These are phyloP conservation scores for Osmanthus fragrans DNA, from an alignment of 257 asterid genomes.

Conservation along the genomic window DNA sequence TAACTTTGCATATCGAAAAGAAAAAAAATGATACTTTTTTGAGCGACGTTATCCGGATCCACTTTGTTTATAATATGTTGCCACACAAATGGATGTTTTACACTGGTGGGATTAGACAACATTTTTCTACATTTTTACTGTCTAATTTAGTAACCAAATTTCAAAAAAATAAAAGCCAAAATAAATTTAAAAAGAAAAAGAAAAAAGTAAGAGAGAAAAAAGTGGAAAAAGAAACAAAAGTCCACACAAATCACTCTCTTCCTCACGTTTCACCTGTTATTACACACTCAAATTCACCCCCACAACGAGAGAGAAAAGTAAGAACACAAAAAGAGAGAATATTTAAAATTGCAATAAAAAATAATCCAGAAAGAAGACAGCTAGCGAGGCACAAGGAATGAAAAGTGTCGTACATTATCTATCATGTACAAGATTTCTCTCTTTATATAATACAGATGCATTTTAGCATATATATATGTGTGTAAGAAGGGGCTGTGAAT, in stretches of 20 bases:
- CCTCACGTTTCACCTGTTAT: neutral
- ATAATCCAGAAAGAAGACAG: slow-evolving; percentile 5
- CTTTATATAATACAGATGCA: neutral
- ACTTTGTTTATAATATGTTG: too few relatives aligned
- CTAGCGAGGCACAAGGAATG: slow-evolving; percentile 17
- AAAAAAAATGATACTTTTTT: too few relatives aligned
- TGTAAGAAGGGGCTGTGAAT: neutral
- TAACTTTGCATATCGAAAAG: too few relatives aligned
- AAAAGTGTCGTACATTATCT: slow-evolving; percentile 5
- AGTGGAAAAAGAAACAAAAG: neutral
- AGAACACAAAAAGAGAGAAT: neutral
- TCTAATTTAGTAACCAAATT: too few relatives aligned
- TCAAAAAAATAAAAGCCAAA: neutral
- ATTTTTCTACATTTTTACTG: too few relatives aligned
- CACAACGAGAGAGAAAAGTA: neutral
- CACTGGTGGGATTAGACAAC: too few relatives aligned
- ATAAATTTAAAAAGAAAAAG: slow-evolving; percentile 11
- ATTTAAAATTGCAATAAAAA: neutral
- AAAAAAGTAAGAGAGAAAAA: neutral
- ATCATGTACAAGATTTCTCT: neutral
- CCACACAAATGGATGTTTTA: too few relatives aligned
- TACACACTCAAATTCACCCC: neutral
- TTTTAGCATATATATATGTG: neutral
- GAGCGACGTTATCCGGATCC: too few relatives aligned
- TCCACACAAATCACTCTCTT: neutral